Evolutionary conservation across 2,329 filamentous ascomycete genomes (phyloP).

Genomic region (Helotiales sp.): DNA sequence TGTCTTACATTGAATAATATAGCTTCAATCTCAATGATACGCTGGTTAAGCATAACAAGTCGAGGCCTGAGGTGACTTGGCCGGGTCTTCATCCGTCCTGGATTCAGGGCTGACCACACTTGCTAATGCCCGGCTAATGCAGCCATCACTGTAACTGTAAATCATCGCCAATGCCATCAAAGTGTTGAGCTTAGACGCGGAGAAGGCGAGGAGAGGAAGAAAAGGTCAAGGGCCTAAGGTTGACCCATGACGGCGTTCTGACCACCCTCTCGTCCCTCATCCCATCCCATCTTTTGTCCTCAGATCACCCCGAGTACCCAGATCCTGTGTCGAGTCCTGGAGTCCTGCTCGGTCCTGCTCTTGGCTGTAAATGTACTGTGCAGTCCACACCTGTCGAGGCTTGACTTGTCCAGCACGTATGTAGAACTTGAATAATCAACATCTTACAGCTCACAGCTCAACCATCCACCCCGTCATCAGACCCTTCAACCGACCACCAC

Average conservation of each 20-base stretch:
- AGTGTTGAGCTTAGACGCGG: neutral
- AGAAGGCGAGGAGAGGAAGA: neutral
- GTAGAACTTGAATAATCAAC: neutral
- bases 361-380: too few species aligned
- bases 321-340: neutral
- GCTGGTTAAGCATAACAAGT: neutral
- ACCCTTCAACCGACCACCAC: neutral
- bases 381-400: neutral
- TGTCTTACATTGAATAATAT: neutral
- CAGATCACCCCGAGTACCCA: neutral
- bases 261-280: neutral
- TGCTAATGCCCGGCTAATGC: neutral
- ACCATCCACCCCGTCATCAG: neutral
- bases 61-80: neutral
- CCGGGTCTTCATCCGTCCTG: constrained; percentile 57
- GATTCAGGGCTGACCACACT: constrained; percentile 11
- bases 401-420: neutral
- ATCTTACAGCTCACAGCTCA: neutral
- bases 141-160: neutral
- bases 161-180: neutral
- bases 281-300: neutral
- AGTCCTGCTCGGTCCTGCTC: neutral
- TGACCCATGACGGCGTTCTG: neutral
- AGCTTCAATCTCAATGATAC: neutral
- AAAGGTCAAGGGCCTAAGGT: neutral